phyloP scores from a whole-genome alignment of 169 alveolate species.

The Sarcocystis neurona region DNA sequence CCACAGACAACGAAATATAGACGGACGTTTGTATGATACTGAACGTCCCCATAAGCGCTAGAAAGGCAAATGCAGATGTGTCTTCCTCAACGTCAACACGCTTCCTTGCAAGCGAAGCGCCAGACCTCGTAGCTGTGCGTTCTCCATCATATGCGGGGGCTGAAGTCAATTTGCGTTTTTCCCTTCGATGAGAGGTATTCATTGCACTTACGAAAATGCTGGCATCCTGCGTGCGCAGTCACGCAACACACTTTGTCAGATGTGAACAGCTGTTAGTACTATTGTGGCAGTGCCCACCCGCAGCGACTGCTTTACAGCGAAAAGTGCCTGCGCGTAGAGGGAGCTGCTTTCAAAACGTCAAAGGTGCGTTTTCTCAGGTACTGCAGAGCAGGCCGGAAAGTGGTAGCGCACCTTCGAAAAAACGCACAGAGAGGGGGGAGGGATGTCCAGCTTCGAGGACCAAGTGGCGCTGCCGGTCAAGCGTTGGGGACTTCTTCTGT shows the following conservation, averaged over 20 bases:
- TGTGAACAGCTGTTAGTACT: background rate
- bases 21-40: too few species aligned
- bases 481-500: slow-evolving; percentile 75
- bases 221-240: slow-evolving; percentile 67
- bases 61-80: too few species aligned
- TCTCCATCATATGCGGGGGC: background rate
- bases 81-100: too few species aligned
- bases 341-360: background rate
- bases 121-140: background rate
- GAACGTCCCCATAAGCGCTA: too few species aligned
- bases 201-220: slow-evolving; percentile 72
- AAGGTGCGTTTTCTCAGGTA: too few species aligned
- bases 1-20: too few species aligned
- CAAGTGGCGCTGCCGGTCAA: slow-evolving; percentile 87
- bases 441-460: slow-evolving; percentile 97
- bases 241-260: background rate
- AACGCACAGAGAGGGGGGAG: slow-evolving; percentile 92
- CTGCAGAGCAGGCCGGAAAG: too few species aligned
- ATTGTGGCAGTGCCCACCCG: background rate
- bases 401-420: slow-evolving; percentile 43
- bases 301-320: background rate
- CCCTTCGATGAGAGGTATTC: slow-evolving; percentile 59
- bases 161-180: slow-evolving; percentile 42
- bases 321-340: background rate
- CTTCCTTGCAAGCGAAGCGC: background rate